phyloP scores from a whole-genome alignment of 2,329 filamentous ascomycete species.

The Fusarium subtropicale region DNA sequence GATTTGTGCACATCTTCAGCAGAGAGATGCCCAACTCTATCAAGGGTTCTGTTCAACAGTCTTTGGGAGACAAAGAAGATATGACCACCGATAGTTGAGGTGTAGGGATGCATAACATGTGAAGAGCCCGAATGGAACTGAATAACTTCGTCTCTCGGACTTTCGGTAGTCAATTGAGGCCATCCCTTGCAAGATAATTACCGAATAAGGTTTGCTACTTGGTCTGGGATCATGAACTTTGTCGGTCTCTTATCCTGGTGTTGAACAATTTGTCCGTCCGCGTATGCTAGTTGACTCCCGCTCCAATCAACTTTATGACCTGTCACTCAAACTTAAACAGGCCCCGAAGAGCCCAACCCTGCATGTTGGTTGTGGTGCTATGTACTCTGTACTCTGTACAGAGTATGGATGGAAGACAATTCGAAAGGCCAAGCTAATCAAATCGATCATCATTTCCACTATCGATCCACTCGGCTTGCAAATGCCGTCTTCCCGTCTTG shows the following conservation, averaged over 20 bases:
- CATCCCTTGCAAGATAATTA: background rate
- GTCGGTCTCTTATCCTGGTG: constrained; percentile 17
- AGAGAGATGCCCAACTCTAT: background rate
- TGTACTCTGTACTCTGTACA: no score
- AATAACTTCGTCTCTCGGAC: background rate
- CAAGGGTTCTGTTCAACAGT: background rate
- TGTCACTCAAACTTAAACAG: background rate
- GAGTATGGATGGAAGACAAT: constrained; percentile 2
- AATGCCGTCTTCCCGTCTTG: background rate
- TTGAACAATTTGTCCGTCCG: constrained; percentile 12
- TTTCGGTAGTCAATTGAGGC: background rate
- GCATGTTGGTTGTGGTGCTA: background rate
- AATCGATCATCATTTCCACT: constrained; percentile 16
- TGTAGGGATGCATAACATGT: no score
- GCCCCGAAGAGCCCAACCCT: background rate
- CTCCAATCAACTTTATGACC: constrained; percentile 16
- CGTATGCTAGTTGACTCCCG: background rate
- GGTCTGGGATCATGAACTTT: constrained; percentile 22
- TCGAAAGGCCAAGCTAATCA: constrained; percentile 9
- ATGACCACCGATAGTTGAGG: background rate
- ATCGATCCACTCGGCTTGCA: background rate
- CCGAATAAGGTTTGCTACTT: constrained; percentile 2
- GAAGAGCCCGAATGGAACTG: background rate
- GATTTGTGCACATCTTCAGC: background rate
- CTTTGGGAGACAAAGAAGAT: background rate